These are phyloP conservation scores for Wickerhamomyces strasburgensis DNA, from an alignment of 805 yeast genomes.

Conservation along the genomic window DNA sequence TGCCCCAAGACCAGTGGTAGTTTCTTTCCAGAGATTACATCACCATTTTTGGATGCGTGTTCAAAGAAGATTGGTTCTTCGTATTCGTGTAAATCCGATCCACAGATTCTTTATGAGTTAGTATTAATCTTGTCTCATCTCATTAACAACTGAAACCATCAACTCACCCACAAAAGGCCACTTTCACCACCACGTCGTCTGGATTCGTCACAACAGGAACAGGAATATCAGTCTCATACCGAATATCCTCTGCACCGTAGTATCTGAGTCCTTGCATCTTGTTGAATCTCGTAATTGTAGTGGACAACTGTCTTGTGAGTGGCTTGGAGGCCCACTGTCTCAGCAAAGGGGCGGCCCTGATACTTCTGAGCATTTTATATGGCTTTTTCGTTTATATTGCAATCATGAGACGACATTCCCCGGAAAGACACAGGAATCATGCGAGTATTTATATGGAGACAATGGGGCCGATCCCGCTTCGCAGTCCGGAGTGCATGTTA, in stretches of 20 bases:
- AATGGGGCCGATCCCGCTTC: too few species aligned
- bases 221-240: slow-evolving; percentile 28
- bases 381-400: too few species aligned
- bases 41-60: slow-evolving; percentile 34
- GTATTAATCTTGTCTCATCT: slow-evolving; percentile 17
- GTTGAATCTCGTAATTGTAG: not conserved
- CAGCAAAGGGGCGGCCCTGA: too few species aligned
- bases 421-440: too few species aligned
- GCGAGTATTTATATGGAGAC: too few species aligned
- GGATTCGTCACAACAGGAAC: slow-evolving; percentile 33
- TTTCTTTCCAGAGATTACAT: slow-evolving; percentile 29
- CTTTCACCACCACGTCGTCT: slow-evolving; percentile 40
- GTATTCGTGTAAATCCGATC: slow-evolving; percentile 57
- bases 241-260: slow-evolving; percentile 34
- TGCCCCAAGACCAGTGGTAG: slow-evolving; percentile 59
- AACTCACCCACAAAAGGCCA: slow-evolving; percentile 45
- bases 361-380: too few species aligned
- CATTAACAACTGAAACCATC: too few species aligned
- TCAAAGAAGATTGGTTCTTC: slow-evolving; percentile 58
- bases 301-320: not conserved
- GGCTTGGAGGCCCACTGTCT: too few species aligned
- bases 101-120: slow-evolving; percentile 36
- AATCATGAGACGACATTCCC: too few species aligned
- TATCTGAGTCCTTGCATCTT: slow-evolving; percentile 37
- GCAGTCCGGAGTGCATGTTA: too few species aligned